Evolutionary conservation across 208 protist species (phyloP).

Genomic region (Crithidia mellificae): DNA sequence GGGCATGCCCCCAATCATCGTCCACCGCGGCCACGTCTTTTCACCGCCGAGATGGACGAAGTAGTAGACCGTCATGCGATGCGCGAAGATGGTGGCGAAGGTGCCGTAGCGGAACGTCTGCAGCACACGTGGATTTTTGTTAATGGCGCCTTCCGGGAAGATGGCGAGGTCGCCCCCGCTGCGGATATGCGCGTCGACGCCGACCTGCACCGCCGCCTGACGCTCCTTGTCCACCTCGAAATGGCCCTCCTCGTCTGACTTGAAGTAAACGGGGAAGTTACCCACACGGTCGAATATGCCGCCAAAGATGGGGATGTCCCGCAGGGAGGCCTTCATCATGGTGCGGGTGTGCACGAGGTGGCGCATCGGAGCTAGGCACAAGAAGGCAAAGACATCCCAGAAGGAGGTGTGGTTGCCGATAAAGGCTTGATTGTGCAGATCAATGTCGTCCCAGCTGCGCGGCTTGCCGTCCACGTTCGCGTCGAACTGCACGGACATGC

Average conservation of each 20-base stretch:
- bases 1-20: slow-evolving; percentile 46
- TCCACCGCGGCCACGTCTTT: slow-evolving; percentile 56
- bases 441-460: slow-evolving; percentile 20
- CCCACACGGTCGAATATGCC: slow-evolving; percentile 57
- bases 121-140: slow-evolving; percentile 49
- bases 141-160: slow-evolving; percentile 75
- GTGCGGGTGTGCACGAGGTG: slow-evolving; percentile 46
- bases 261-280: slow-evolving; percentile 85
- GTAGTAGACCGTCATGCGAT: slow-evolving; percentile 57
- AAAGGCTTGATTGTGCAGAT: slow-evolving; percentile 18
- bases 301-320: slow-evolving; percentile 58
- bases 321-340: slow-evolving; percentile 56
- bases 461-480: slow-evolving; percentile 12
- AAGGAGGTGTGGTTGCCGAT: slow-evolving; percentile 70
- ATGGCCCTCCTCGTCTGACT: slow-evolving; percentile 49
- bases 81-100: slow-evolving; percentile 58
- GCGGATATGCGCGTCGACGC: slow-evolving; percentile 45
- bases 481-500: slow-evolving; percentile 37
- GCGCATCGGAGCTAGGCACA: slow-evolving; percentile 33
- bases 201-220: slow-evolving; percentile 53
- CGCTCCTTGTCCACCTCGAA: slow-evolving; percentile 72
- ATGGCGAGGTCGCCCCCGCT: slow-evolving; percentile 51
- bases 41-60: slow-evolving; percentile 54
- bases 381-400: slow-evolving; percentile 56
- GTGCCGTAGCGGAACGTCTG: slow-evolving; percentile 69